A percentile compares a stretch with the other conserved stretches of the same genome.
Evolutionary conservation across 2,329 filamentous ascomycete species (phyloP).

Genomic region (Amesomyces nigricolor): DNA sequence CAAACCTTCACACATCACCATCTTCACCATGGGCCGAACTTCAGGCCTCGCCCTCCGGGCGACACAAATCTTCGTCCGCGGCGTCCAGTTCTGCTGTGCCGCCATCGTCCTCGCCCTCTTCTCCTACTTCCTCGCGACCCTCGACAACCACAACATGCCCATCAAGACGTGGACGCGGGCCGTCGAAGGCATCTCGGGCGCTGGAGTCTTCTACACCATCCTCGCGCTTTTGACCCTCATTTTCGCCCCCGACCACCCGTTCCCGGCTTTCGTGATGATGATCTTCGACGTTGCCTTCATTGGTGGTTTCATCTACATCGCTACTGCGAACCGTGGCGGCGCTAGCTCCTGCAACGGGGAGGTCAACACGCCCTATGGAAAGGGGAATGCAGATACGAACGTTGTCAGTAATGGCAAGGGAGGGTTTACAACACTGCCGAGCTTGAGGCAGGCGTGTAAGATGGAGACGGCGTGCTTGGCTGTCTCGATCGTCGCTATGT

Average conservation of each 20-base stretch:
- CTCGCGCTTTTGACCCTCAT: slow-evolving; percentile 69
- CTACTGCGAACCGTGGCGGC: slow-evolving; percentile 66
- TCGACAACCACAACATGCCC: slow-evolving; percentile 56
- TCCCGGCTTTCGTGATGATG: slow-evolving; percentile 69
- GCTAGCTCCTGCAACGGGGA: slow-evolving; percentile 54
- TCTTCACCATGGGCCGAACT: slow-evolving; percentile 49
- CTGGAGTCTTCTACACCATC: slow-evolving; percentile 67
- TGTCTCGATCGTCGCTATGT: slow-evolving; percentile 72
- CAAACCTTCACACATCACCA: slow-evolving; percentile 1
- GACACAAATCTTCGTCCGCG: slow-evolving; percentile 64
- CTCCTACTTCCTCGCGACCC: slow-evolving; percentile 76
- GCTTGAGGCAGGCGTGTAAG: slow-evolving; percentile 55
- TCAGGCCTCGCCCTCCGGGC: slow-evolving; percentile 60
- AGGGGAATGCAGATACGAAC: slow-evolving; percentile 47
- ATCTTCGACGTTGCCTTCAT: slow-evolving; percentile 72
- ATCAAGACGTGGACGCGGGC: slow-evolving; percentile 65
- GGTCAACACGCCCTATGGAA: slow-evolving; percentile 64
- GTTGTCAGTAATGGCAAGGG: slow-evolving; percentile 43
- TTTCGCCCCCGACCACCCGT: slow-evolving; percentile 67
- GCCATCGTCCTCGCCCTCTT: slow-evolving; percentile 72
- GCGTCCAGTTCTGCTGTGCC: slow-evolving; percentile 66
- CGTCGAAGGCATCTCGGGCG: slow-evolving; percentile 72
- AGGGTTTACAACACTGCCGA: slow-evolving; percentile 43
- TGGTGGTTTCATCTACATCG: slow-evolving; percentile 75
- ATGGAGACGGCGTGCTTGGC: slow-evolving; percentile 74